Percentiles rank a stretch among this genome's conserved stretches.
phyloP scores from a whole-genome alignment of 2,329 filamentous ascomycete species.

The Microsporum canis region DNA sequence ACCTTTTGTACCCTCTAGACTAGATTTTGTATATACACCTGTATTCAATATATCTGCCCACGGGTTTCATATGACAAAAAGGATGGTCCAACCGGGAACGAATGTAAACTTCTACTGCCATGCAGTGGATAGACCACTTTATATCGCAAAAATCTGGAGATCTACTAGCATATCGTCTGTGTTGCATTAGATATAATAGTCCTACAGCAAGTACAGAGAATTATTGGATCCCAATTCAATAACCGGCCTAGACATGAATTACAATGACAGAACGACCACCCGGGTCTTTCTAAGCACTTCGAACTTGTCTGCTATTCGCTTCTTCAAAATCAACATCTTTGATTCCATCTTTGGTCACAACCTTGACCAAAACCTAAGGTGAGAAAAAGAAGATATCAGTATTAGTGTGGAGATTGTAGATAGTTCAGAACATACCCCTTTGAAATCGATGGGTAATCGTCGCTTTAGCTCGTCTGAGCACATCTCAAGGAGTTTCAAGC shows the following conservation, averaged over 20 bases:
- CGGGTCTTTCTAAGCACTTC: constrained; percentile 30
- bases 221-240: neutral
- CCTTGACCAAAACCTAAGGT: constrained; percentile 56
- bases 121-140: neutral
- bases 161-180: neutral
- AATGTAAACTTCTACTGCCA: neutral
- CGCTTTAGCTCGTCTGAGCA: constrained; percentile 96
- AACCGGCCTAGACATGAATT: neutral
- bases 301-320: constrained; percentile 52
- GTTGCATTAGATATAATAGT: neutral
- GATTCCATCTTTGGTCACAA: constrained; percentile 88
- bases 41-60: no score
- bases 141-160: neutral
- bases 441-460: constrained; percentile 95
- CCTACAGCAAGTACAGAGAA: neutral
- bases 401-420: neutral
- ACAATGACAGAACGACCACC: constrained; percentile 20
- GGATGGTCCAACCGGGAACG: no score
- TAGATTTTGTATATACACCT: no score
- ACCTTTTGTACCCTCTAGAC: no score
- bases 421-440: constrained; percentile 55
- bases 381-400: neutral
- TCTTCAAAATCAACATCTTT: constrained; percentile 66
- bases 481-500: constrained; percentile 83
- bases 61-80: no score